phyloP scores from a whole-genome alignment of 257 asterid species.

The Solanum chilense region DNA sequence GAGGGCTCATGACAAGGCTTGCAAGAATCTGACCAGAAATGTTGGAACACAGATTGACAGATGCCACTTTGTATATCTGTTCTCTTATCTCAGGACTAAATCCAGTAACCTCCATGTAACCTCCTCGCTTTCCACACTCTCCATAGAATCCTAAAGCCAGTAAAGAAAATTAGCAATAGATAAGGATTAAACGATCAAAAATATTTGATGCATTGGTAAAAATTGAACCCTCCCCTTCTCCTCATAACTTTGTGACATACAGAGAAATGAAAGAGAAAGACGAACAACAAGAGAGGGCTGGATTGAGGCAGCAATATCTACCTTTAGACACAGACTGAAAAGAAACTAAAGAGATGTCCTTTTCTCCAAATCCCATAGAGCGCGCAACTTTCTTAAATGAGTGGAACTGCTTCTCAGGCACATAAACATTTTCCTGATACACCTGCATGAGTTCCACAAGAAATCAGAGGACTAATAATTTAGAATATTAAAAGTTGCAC shows the following conservation, averaged over 20 bases:
- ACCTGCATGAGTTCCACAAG: conserved; percentile 38
- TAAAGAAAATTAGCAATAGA: background rate
- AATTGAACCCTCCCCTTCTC: background rate
- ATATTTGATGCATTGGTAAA: background rate
- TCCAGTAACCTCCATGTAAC: conserved; percentile 96
- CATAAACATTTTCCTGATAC: conserved; percentile 85
- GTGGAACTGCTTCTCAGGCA: conserved; percentile 85
- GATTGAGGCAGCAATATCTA: background rate
- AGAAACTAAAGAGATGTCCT: conserved; percentile 69
- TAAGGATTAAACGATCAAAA: background rate
- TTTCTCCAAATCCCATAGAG: conserved; percentile 78
- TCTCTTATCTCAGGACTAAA: conserved; percentile 79
- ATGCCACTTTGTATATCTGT: conserved; percentile 91
- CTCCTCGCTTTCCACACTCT: conserved; percentile 96
- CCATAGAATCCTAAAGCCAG: conserved; percentile 68
- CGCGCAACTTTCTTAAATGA: conserved; percentile 82
- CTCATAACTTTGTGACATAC: background rate
- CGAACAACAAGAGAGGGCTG: background rate
- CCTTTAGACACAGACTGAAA: conserved; percentile 97
- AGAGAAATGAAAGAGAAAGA: background rate
- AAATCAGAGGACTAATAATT: background rate
- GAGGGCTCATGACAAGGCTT: conserved; percentile 90
- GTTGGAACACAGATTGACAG: conserved; percentile 93
- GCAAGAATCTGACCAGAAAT: conserved; percentile 97
- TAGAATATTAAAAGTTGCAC: background rate